Percentiles rank a stretch among this genome's conserved stretches.
Conservation (phyloP, 1,139 yeast genomes). For the Nadsonia commutata region DNA sequence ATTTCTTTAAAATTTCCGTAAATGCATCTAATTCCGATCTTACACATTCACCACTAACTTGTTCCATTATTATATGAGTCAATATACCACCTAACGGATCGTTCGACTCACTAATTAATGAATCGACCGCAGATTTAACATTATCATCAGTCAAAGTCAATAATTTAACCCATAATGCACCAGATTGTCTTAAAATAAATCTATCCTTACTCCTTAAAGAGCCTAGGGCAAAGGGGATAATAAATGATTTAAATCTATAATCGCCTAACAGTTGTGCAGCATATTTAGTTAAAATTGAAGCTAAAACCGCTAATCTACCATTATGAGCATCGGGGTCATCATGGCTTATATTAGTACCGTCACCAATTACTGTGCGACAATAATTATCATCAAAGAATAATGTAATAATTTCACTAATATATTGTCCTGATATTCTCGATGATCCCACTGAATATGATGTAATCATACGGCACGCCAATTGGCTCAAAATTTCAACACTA, state of each 20-base stretch:
- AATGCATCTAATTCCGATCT: slow-evolving; percentile 48
- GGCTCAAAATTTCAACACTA: slow-evolving; percentile 14
- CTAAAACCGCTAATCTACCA: not conserved
- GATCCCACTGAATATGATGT: slow-evolving; percentile 8
- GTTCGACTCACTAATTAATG: not conserved
- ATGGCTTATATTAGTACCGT: not conserved
- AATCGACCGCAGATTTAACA: not conserved
- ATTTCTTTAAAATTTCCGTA: slow-evolving; percentile 37
- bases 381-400: not conserved
- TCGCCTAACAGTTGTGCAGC: not conserved
- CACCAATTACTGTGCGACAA: too few relatives aligned
- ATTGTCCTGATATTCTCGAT: not conserved
- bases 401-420: not conserved
- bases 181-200: not conserved
- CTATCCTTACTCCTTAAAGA: not conserved
- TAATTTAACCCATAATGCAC: slow-evolving; percentile 49
- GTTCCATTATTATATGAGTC: slow-evolving; percentile 13
- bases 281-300: not conserved
- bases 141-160: slow-evolving; percentile 32
- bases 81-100: slow-evolving; percentile 14
- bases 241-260: not conserved
- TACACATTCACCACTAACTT: slow-evolving; percentile 30
- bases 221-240: not conserved
- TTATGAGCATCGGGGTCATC: not conserved
- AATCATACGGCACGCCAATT: slow-evolving; percentile 18